Percentiles rank a stretch among this genome's conserved stretches.
Conservation (phyloP, 306 rosid genomes). For the Cicer yamashitae region DNA sequence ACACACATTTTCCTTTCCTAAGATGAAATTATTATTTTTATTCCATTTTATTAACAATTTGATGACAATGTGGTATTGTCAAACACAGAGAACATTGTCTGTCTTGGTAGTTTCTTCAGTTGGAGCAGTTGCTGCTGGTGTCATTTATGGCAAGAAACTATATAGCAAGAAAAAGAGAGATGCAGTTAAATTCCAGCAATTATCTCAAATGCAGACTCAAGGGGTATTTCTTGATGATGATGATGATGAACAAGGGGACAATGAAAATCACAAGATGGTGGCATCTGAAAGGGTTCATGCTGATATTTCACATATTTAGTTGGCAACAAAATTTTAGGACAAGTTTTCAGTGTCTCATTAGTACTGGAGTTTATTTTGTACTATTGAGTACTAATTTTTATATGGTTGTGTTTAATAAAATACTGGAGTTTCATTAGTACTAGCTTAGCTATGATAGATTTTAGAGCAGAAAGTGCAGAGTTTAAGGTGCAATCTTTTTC, state of each 20-base stretch:
- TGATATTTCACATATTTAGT: conserved; percentile 38
- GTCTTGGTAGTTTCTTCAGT: conserved; percentile 40
- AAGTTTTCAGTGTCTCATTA: conserved; percentile 3
- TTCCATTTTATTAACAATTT: not conserved
- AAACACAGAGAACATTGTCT: conserved; percentile 29
- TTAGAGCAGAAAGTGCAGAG: not conserved
- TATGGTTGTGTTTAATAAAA: conserved; percentile 9
- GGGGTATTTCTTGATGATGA: not conserved
- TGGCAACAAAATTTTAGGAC: not conserved
- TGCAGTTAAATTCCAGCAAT: conserved; percentile 35
- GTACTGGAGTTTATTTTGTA: not conserved
- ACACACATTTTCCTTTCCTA: conserved; percentile 6
- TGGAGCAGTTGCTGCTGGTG: conserved; percentile 47
- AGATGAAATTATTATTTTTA: not conserved
- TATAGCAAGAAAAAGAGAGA: conserved; percentile 40
- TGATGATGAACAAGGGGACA: conserved; percentile 25
- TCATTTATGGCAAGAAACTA: conserved; percentile 46
- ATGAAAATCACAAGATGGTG: conserved; percentile 2
- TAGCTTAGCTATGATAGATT: not conserved
- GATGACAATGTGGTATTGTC: conserved; percentile 7
- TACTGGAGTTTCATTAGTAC: too few species aligned
- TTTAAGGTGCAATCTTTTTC: not conserved
- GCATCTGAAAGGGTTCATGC: conserved; percentile 7
- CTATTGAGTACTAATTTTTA: not conserved
- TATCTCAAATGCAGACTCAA: conserved; percentile 33